Percentiles rank a stretch among this genome's conserved stretches.
Conservation (phyloP, 768 basidiomycete species). For the Infundibulicybe gibba region DNA sequence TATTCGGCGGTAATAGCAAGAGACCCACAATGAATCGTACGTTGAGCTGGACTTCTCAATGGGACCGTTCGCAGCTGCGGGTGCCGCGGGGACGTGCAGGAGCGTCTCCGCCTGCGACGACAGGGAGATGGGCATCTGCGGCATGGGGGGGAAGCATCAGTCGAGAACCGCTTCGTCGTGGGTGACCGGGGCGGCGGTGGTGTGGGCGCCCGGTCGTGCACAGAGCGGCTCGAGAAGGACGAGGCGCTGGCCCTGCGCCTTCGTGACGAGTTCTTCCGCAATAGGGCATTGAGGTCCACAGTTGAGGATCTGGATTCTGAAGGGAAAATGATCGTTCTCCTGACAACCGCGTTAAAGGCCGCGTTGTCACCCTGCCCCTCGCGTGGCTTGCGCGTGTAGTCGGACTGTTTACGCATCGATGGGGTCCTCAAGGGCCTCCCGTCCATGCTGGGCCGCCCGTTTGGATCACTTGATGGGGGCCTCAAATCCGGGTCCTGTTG, state of each 20-base stretch:
- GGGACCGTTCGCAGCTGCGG: constrained; percentile 31
- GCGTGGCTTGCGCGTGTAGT: constrained; percentile 36
- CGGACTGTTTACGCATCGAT: constrained; percentile 27
- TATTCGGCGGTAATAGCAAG: constrained; percentile 12
- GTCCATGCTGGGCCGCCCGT: constrained; percentile 10
- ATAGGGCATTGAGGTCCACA: constrained; percentile 49
- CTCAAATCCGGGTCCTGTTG: constrained; percentile 4
- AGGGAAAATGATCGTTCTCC: constrained; percentile 78
- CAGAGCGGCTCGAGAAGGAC: constrained; percentile 64
- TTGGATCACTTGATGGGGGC: constrained; percentile 10
- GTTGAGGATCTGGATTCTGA: constrained; percentile 60
- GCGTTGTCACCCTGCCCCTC: constrained; percentile 30
- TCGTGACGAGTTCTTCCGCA: constrained; percentile 54
- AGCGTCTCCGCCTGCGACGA: constrained; percentile 37
- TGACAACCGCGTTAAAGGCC: constrained; percentile 50
- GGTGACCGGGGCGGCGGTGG: constrained; percentile 74
- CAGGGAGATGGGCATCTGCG: constrained; percentile 54
- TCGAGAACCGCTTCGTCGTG: constrained; percentile 57
- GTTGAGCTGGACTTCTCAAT: constrained; percentile 67
- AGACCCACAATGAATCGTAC: constrained; percentile 75
- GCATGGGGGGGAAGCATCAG: constrained; percentile 68
- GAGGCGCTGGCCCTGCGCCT: constrained; percentile 60
- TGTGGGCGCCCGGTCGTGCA: constrained; percentile 80
- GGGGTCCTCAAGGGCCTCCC: constrained; percentile 27
- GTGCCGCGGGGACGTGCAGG: constrained; percentile 31